phyloP scores from a whole-genome alignment of 768 basidiomycete genomes.

The Tulasnella sp. region DNA sequence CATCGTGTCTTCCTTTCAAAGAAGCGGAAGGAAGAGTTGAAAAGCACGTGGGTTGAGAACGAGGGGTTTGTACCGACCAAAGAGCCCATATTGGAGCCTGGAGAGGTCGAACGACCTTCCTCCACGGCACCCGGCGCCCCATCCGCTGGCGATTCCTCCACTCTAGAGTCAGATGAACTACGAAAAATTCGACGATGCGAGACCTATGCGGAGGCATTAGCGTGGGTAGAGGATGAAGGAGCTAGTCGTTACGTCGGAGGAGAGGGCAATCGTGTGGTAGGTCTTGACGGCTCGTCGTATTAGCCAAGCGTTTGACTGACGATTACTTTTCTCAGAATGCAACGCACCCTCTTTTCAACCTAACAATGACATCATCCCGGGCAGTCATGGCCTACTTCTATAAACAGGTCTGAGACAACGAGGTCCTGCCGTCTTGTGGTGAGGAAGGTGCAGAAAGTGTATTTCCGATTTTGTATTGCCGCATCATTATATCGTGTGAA shows the following conservation, averaged over 20 bases:
- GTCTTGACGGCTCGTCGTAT: conserved; percentile 35
- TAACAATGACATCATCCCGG: conserved; percentile 64
- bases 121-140: conserved; percentile 23
- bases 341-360: conserved; percentile 73
- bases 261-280: conserved; percentile 57
- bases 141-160: conserved; percentile 28
- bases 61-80: conserved; percentile 1
- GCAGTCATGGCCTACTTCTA: conserved; percentile 72
- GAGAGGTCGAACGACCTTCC: conserved; percentile 31
- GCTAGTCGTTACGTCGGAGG: conserved; percentile 56
- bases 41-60: conserved; percentile 42
- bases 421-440: not conserved
- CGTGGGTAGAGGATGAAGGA: conserved; percentile 63
- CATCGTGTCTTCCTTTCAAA: conserved; percentile 61
- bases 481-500: not conserved
- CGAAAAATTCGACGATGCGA: conserved; percentile 43
- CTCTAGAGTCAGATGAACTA: conserved; percentile 36
- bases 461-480: not conserved
- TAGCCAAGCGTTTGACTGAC: not conserved
- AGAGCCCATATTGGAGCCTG: not conserved
- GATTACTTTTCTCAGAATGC: conserved; percentile 56
- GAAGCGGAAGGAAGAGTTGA: conserved; percentile 40
- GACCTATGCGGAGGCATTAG: conserved; percentile 54
- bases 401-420: conserved; percentile 42
- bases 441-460: not conserved